Base-by-base conservation (phyloP, 2,329 filamentous ascomycete genomes). In the Leptographium wingfieldii region DNA sequence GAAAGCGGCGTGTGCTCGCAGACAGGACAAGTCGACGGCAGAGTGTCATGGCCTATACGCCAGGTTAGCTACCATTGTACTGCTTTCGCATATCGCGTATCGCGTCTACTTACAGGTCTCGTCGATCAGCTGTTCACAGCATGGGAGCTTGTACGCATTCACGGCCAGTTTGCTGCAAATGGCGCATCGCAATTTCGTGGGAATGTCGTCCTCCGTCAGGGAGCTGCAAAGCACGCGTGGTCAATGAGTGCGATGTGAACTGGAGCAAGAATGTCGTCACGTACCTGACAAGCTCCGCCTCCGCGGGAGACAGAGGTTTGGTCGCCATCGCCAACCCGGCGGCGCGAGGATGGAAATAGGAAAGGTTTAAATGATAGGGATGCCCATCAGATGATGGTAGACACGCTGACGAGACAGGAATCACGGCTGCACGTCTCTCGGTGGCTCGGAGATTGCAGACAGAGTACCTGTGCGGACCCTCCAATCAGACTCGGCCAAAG, bases 111-210 rank as follows among this genome's bases (percentile, higher is more conserved):
- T 77, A 96, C 94, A 99, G 65, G 78, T 81, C 69, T 92, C 88
- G 77, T 94, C 97, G 61, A 97, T 95, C 49, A 88, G 86, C 70
- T 95, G 92, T 69, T 96, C 94, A 73, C 94, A 99, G 74, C 94
- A 99, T 1, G 92, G 90, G 33, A 96, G 79, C 64, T 92, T 88
- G 71, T 90, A 95, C 10, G 92, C 90, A 71, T 96, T 95, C 65
- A 95, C 78, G 35, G 91, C 92, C 61, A 97, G 80, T 72, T 89
- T 91, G 75, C 88, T 94, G 75, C 94, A 99, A 67, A 90, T 89
- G 58, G 90, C 90, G 77, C 94, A 99, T 73, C 92, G 88, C 64
- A 99, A 81, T 78, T 96, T 96, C 68, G 92, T 90, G n/a, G 94
- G 94, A 61, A 96, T 91, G 63, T 94, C 90, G 67, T 92, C 89